Conservation (phyloP, 495 filamentous ascomycete genomes). For the Neurospora africana region DNA sequence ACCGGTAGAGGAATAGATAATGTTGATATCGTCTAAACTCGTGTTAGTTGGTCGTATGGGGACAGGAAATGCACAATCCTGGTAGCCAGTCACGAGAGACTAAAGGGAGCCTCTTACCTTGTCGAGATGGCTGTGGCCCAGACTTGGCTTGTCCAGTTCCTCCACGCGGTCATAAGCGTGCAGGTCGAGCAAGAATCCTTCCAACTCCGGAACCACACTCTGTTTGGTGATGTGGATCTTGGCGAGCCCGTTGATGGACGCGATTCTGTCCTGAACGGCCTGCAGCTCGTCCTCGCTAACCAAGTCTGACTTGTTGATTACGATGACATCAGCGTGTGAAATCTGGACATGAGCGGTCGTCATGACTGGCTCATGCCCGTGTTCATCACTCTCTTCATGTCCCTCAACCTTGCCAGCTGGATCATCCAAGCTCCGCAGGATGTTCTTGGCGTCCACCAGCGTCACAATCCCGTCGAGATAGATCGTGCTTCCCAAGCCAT, state of each 20-base stretch:
- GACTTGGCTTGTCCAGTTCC: slow-evolving; percentile 50
- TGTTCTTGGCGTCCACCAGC: slow-evolving; percentile 89
- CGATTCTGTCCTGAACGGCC: slow-evolving; percentile 52
- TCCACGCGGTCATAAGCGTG: slow-evolving; percentile 84
- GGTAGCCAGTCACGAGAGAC: not conserved
- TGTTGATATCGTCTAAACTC: slow-evolving; percentile 75
- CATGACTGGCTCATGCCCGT: slow-evolving; percentile 46
- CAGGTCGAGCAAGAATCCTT: slow-evolving; percentile 76
- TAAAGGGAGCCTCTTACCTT: slow-evolving; percentile 42
- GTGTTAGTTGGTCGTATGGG: not conserved
- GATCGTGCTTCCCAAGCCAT: slow-evolving; percentile 84
- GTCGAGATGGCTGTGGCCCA: slow-evolving; percentile 75
- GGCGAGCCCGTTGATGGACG: slow-evolving; percentile 81
- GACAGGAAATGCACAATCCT: not conserved
- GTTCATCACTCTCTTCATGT: slow-evolving; percentile 39
- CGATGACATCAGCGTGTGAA: slow-evolving; percentile 89
- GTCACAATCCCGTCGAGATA: slow-evolving; percentile 97
- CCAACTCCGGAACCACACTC: slow-evolving; percentile 67
- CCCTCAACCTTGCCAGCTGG: slow-evolving; percentile 49
- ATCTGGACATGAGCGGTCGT: slow-evolving; percentile 95
- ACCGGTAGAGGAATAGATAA: slow-evolving; percentile 53
- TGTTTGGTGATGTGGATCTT: slow-evolving; percentile 72
- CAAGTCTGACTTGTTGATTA: slow-evolving; percentile 90
- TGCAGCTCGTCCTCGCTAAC: slow-evolving; percentile 61
- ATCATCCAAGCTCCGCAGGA: slow-evolving; percentile 70